Percentiles rank a stretch among this genome's conserved stretches.
Evolutionary conservation across 176 grass and related monocot genomes (phyloP).

Genomic region (Rhynchospora breviuscula): DNA sequence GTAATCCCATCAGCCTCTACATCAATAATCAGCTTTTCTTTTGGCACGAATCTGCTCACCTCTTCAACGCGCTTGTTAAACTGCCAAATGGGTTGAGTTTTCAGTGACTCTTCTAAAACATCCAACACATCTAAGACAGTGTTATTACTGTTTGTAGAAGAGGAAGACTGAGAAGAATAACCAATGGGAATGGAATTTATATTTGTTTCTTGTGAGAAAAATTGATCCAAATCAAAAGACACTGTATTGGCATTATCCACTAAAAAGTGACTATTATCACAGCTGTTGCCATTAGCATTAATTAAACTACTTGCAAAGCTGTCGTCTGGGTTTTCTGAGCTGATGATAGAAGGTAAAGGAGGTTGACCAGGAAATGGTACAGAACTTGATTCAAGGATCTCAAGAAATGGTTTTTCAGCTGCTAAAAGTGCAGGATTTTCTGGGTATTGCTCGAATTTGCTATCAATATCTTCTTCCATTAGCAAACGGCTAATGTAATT

Average conservation of each 20-base stretch:
- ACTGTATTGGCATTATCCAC: neutral
- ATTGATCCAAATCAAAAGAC: conserved; percentile 22
- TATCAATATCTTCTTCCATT: conserved; percentile 93
- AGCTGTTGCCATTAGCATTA: conserved; percentile 1
- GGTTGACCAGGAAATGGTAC: conserved; percentile 23
- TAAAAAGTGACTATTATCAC: neutral
- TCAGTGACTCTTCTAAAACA: neutral
- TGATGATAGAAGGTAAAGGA: conserved; percentile 26
- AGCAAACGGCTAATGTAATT: conserved; percentile 79
- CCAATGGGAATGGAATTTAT: neutral
- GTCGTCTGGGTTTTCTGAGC: conserved; percentile 49
- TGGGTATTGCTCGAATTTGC: conserved; percentile 81
- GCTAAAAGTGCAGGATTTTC: conserved; percentile 58
- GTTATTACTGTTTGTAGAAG: conserved; percentile 16
- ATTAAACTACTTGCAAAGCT: conserved; percentile 22
- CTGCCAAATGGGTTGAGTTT: conserved; percentile 40
- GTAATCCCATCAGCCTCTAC: conserved; percentile 28
- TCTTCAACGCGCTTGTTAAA: conserved; percentile 59
- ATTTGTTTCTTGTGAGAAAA: conserved; percentile 13
- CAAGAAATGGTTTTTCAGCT: conserved; percentile 66
- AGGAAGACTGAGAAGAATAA: conserved; percentile 27
- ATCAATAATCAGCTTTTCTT: conserved; percentile 61
- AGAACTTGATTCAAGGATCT: conserved; percentile 49
- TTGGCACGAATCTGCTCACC: conserved; percentile 59
- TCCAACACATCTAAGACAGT: conserved; percentile 17